Conservation (phyloP, 176 grass and related monocot species). For the Carex pumila region DNA sequence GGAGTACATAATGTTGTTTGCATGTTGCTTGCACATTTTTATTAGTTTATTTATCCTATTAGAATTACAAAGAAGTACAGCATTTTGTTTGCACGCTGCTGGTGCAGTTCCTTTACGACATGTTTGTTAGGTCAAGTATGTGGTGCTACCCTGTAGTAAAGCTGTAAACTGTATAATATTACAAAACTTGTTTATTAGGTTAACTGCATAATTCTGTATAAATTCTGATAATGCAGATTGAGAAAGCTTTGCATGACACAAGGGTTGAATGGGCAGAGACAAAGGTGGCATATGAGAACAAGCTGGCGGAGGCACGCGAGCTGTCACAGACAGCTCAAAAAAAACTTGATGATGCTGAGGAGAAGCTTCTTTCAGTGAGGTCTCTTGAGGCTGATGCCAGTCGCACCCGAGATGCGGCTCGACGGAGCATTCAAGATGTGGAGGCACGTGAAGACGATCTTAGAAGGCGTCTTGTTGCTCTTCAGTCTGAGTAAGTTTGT, state of each 20-base stretch:
- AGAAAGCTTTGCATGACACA: constrained; percentile 78
- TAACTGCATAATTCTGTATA: constrained; percentile 8
- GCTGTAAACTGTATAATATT: not conserved
- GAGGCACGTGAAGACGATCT: constrained; percentile 79
- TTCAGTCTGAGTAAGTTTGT: constrained; percentile 53
- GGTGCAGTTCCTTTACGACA: not conserved
- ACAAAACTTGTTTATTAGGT: not conserved
- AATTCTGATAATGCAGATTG: constrained; percentile 56
- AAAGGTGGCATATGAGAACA: constrained; percentile 74
- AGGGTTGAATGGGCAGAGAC: constrained; percentile 64
- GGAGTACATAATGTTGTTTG: not conserved
- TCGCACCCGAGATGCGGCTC: constrained; percentile 30
- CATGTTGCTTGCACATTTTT: not conserved
- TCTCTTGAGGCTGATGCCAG: constrained; percentile 53
- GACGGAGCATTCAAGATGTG: constrained; percentile 72
- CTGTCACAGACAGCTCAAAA: constrained; percentile 56
- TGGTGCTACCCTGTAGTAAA: not conserved
- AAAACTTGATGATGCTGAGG: constrained; percentile 70
- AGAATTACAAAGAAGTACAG: not conserved
- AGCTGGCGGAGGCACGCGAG: constrained; percentile 42
- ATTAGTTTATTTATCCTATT: not conserved
- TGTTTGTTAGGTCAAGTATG: not conserved
- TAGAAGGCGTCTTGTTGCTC: constrained; percentile 43
- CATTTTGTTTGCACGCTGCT: not conserved
- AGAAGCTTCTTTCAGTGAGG: constrained; percentile 54